phyloP scores from a whole-genome alignment of 2,329 filamentous ascomycete genomes.

The Botrytis deweyae region DNA sequence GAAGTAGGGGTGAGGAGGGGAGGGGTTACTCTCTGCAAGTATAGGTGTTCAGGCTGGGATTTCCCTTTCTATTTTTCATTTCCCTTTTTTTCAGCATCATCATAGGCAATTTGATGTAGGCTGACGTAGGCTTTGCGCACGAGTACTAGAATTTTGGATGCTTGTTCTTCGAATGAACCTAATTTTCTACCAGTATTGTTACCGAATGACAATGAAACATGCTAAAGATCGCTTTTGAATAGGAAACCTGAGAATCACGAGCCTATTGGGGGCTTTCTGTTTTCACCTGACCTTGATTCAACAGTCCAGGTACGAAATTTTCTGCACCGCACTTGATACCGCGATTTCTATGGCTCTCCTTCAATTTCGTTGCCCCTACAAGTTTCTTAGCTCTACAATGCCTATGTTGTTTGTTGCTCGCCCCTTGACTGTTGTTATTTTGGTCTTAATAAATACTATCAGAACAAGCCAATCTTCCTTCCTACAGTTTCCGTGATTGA shows the following conservation, averaged over 20 bases:
- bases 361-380: neutral
- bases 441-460: neutral
- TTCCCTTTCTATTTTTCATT: slow-evolving; percentile 26
- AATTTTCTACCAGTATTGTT: slow-evolving; percentile 21
- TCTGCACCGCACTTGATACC: slow-evolving; percentile 3
- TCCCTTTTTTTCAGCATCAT: slow-evolving; percentile 20
- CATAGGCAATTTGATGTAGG: slow-evolving; percentile 40
- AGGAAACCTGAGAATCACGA: slow-evolving; percentile 20
- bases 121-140: slow-evolving; percentile 42
- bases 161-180: slow-evolving; percentile 29
- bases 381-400: neutral
- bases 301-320: slow-evolving; percentile 13
- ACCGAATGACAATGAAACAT: slow-evolving; percentile 20
- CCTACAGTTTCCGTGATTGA: slow-evolving; percentile 61
- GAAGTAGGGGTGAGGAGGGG: slow-evolving; percentile 29
- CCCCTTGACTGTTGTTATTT: neutral
- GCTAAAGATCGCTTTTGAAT: slow-evolving; percentile 24
- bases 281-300: slow-evolving; percentile 11
- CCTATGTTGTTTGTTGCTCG: neutral
- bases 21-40: slow-evolving; percentile 41
- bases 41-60: slow-evolving; percentile 39
- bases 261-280: neutral
- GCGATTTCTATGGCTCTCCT: neutral
- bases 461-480: slow-evolving; percentile 33
- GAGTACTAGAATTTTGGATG: slow-evolving; percentile 27